These are phyloP conservation scores for Daldinia eschscholtzii DNA, from an alignment of 2,329 filamentous ascomycete species.

Conservation along the genomic window DNA sequence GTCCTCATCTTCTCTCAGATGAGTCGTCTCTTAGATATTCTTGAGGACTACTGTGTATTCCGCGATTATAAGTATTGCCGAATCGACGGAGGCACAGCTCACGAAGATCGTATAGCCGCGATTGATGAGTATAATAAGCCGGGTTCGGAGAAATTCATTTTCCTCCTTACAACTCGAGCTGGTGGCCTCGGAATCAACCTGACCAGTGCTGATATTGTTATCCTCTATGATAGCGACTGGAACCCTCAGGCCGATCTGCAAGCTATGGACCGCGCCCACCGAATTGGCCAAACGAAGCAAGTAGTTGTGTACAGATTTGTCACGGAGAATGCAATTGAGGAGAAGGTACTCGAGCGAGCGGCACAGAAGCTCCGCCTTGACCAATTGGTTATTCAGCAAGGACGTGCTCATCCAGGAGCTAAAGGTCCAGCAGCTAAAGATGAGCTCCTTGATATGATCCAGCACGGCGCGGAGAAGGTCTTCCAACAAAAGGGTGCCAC, in stretches of 20 bases:
- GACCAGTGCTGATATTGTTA: constrained; percentile 93
- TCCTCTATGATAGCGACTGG: constrained; percentile 98
- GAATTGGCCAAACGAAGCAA: constrained; percentile 98
- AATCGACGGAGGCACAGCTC: constrained; percentile 95
- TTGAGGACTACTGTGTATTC: constrained; percentile 99
- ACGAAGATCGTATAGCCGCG: constrained; percentile 96
- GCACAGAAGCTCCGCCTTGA: constrained; percentile 97
- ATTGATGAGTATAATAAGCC: constrained; percentile 99
- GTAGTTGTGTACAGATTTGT: constrained; percentile 97
- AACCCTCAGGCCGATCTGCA: constrained; percentile 98
- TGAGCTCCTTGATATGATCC: constrained; percentile 96
- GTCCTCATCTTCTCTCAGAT: constrained; percentile 99
- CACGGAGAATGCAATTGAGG: constrained; percentile 97
- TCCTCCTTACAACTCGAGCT: constrained; percentile 93
- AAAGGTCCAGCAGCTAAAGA: constrained; percentile 97
- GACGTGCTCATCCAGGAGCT: constrained; percentile 87
- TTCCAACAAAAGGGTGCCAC: constrained; percentile 80
- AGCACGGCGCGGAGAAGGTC: constrained; percentile 96
- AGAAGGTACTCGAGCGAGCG: constrained; percentile 96
- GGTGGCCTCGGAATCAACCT: constrained; percentile 97
- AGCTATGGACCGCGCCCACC: constrained; percentile 98
- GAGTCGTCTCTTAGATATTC: constrained; percentile 95
- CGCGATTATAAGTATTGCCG: constrained; percentile 95
- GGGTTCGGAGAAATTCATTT: constrained; percentile 95
- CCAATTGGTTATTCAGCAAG: constrained; percentile 97